Evolutionary conservation across 805 yeast species (phyloP).

Genomic region (Naumovozyma baii): DNA sequence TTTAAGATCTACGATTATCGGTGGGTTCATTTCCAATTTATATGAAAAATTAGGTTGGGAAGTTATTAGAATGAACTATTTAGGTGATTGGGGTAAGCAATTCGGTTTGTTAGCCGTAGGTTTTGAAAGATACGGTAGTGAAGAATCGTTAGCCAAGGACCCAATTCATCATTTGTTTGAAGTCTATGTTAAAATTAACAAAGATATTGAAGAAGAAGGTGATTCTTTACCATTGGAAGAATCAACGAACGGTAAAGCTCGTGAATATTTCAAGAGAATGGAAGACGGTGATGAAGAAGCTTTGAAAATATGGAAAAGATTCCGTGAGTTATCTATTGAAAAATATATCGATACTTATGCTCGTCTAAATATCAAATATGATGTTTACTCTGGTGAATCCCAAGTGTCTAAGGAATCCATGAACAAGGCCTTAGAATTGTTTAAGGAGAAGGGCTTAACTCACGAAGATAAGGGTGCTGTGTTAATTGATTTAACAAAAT

Average conservation of each 20-base stretch:
- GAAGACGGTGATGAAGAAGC: conserved; percentile 87
- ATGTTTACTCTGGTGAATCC: conserved; percentile 90
- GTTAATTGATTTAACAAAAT: conserved; percentile 72
- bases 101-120: conserved; percentile 95
- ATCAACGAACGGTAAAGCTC: conserved; percentile 71
- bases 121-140: conserved; percentile 74
- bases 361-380: conserved; percentile 82
- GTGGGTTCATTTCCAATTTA: conserved; percentile 85
- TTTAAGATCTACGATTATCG: conserved; percentile 93
- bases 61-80: conserved; percentile 84
- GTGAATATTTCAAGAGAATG: conserved; percentile 80
- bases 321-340: conserved; percentile 84
- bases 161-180: conserved; percentile 93
- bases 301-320: conserved; percentile 67
- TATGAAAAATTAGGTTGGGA: conserved; percentile 88
- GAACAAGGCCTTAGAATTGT: conserved; percentile 51
- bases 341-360: conserved; percentile 82
- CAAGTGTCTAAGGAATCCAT: conserved; percentile 72
- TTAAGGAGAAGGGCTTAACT: conserved; percentile 60
- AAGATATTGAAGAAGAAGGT: conserved; percentile 54
- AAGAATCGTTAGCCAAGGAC: conserved; percentile 56
- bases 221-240: conserved; percentile 39
- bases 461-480: conserved; percentile 87
- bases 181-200: conserved; percentile 81
- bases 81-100: conserved; percentile 99